Conservation (phyloP, 2,329 filamentous ascomycete genomes). For the Paracorniculantispora psalliotae region DNA sequence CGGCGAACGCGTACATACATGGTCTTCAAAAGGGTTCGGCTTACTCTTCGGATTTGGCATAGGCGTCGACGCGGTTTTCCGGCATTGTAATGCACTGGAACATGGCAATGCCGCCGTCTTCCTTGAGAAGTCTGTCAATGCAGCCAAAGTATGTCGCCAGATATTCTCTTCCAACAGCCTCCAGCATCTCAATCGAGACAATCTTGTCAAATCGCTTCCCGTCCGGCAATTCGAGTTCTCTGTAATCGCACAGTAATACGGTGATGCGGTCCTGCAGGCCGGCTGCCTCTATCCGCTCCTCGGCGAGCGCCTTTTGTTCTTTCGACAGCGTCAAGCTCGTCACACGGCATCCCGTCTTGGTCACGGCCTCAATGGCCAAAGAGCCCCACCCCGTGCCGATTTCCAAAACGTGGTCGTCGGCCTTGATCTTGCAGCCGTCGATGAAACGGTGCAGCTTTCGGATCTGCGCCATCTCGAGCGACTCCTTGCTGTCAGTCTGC, state of each 20-base stretch:
- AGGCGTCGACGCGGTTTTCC: constrained; percentile 60
- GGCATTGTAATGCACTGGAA: constrained; percentile 79
- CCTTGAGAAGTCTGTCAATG: constrained; percentile 60
- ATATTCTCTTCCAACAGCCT: constrained; percentile 66
- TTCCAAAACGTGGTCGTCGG: constrained; percentile 64
- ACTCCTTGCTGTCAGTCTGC: constrained; percentile 45
- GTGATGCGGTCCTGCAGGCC: constrained; percentile 57
- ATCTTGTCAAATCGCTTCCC: constrained; percentile 59
- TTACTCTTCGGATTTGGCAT: constrained; percentile 60
- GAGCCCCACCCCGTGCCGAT: constrained; percentile 74
- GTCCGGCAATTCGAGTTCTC: constrained; percentile 44
- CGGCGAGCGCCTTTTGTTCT: constrained; percentile 65
- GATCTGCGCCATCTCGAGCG: constrained; percentile 60
- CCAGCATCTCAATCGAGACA: constrained; percentile 73
- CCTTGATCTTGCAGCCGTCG: constrained; percentile 57
- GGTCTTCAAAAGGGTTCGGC: constrained; percentile 17
- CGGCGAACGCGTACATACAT: background rate
- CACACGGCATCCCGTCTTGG: constrained; percentile 60
- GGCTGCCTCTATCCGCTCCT: constrained; percentile 56
- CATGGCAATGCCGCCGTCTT: constrained; percentile 59
- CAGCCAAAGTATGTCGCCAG: constrained; percentile 62
- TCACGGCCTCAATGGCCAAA: constrained; percentile 65
- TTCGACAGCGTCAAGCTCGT: constrained; percentile 64
- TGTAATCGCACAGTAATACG: constrained; percentile 66
- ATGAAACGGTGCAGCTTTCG: constrained; percentile 64